phyloP scores from a whole-genome alignment of 1,284 basidiomycete genomes.

The Salmacisia buchloeana region DNA sequence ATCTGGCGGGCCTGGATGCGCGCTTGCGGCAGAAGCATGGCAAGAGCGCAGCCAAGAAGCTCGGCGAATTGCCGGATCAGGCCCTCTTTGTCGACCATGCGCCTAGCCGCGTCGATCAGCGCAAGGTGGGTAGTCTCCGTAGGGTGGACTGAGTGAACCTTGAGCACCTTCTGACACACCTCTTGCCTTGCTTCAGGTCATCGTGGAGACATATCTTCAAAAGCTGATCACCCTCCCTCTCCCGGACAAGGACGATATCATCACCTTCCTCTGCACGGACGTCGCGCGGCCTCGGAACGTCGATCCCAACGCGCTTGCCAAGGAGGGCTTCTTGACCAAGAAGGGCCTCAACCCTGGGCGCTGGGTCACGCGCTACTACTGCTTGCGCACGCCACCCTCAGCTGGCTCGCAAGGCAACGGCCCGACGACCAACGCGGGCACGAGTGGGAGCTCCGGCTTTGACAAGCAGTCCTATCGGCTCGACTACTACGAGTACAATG shows the following conservation, averaged over 20 bases:
- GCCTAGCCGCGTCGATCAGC: conserved; percentile 86
- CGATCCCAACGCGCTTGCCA: conserved; percentile 59
- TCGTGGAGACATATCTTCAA: conserved; percentile 80
- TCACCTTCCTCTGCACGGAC: conserved; percentile 86
- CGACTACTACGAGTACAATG: conserved; percentile 77
- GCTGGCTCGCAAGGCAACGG: too few species aligned
- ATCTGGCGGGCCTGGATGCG: conserved; percentile 75
- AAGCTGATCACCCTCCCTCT: conserved; percentile 70
- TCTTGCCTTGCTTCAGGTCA: conserved; percentile 55
- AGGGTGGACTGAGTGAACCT: conserved; percentile 17
- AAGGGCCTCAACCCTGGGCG: conserved; percentile 91
- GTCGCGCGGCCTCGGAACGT: conserved; percentile 61
- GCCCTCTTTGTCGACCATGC: conserved; percentile 94
- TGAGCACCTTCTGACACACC: conserved; percentile 14
- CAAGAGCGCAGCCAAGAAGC: conserved; percentile 65
- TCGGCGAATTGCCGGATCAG: conserved; percentile 78
- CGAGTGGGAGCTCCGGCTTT: too few species aligned
- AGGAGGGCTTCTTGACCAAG: conserved; percentile 93
- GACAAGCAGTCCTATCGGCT: conserved; percentile 54
- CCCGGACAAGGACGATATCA: conserved; percentile 81
- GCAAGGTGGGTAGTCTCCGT: conserved; percentile 21
- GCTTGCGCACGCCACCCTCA: conserved; percentile 63
- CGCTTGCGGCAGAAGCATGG: conserved; percentile 60
- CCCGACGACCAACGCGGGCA: not conserved
- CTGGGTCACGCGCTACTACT: conserved; percentile 74